These are phyloP conservation scores for Pueraria montana DNA, from an alignment of 306 rosid species.

Conservation along the genomic window DNA sequence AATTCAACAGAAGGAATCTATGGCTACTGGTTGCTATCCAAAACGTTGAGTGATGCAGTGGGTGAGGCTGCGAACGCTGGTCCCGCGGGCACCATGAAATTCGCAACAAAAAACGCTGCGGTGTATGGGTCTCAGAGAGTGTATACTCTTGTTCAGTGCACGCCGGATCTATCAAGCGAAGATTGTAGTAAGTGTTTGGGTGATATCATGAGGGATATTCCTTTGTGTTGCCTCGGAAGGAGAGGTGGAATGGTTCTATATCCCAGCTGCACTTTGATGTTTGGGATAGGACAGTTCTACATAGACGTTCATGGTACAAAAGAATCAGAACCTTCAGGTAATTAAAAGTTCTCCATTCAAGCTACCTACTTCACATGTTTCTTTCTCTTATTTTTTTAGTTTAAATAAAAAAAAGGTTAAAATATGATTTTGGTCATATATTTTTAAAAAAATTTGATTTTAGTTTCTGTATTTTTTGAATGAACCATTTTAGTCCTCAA, in stretches of 20 bases:
- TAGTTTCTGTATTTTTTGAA: no score
- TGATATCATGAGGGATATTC: conserved; percentile 37
- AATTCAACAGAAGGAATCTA: neutral
- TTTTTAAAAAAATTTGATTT: no score
- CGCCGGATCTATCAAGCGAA: conserved; percentile 37
- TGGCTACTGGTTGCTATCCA: conserved; percentile 22
- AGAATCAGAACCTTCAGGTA: no score
- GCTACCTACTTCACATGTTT: no score
- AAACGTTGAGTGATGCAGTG: conserved; percentile 33
- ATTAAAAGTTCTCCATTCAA: no score
- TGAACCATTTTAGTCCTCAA: no score
- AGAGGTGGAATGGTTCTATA: conserved; percentile 42
- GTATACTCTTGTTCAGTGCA: conserved; percentile 38
- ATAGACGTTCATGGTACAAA: no score
- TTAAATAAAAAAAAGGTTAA: no score
- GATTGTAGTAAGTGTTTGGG: conserved; percentile 36
- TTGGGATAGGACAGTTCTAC: conserved; percentile 7
- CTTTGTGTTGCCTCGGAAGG: conserved; percentile 32
- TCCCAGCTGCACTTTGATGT: conserved; percentile 51
- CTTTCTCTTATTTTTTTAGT: no score
- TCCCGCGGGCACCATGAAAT: conserved; percentile 11
- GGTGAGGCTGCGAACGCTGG: conserved; percentile 18
- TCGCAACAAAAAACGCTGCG: conserved; percentile 21
- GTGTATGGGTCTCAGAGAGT: neutral
- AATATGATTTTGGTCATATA: no score